Evolutionary conservation across 2,329 filamentous ascomycete genomes (phyloP).

Genomic region (Aspergillus sp.): DNA sequence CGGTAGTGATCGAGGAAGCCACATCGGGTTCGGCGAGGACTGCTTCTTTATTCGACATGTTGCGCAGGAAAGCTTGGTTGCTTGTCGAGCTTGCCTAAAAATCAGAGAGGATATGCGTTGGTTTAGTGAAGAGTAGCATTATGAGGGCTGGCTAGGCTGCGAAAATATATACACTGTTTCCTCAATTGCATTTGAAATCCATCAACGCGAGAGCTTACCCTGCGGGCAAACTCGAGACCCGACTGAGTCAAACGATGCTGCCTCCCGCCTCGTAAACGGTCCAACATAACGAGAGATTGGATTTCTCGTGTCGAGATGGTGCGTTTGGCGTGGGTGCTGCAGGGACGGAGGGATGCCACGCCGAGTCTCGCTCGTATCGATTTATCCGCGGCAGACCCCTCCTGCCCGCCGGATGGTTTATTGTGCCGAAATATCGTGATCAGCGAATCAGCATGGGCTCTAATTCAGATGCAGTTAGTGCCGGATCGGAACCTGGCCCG

Average conservation of each 20-base stretch:
- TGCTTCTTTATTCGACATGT: background rate
- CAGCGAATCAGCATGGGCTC: background rate
- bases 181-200: background rate
- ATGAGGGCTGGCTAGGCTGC: background rate
- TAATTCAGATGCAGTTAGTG: background rate
- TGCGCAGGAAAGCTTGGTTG: background rate
- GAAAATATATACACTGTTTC: background rate
- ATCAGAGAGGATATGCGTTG: background rate
- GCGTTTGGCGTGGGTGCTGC: too few relatives aligned
- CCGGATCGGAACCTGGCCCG: background rate
- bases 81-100: background rate
- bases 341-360: background rate
- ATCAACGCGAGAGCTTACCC: background rate
- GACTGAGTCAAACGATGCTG: background rate
- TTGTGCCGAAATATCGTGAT: background rate
- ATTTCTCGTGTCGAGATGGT: background rate
- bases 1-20: background rate
- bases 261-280: too few relatives aligned
- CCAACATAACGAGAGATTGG: background rate
- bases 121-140: background rate
- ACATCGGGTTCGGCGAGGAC: background rate
- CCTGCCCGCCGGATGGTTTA: constrained; percentile 2
- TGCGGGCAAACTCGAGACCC: background rate
- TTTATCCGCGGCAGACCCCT: background rate
- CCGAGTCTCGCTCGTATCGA: background rate